Conservation (phyloP, 768 basidiomycete species). For the Serendipita indica region DNA sequence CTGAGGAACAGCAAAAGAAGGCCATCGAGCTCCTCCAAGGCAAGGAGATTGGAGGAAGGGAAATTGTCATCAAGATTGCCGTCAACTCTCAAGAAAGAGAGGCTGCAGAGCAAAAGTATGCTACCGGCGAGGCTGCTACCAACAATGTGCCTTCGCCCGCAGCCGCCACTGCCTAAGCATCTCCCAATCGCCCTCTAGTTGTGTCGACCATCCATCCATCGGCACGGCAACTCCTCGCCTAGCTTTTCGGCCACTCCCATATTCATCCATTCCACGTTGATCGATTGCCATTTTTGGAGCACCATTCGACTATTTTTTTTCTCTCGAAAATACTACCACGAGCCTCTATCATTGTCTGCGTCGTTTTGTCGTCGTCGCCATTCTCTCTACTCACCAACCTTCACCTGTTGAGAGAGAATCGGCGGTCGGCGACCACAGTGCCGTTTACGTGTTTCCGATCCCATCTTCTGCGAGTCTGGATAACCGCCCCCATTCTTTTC, state of each 20-base stretch:
- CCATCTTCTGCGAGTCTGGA: not conserved
- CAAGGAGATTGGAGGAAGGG: slow-evolving; percentile 72
- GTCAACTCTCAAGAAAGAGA: slow-evolving; percentile 60
- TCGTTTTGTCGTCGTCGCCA: not conserved
- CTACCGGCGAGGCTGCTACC: slow-evolving; percentile 15
- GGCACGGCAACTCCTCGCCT: slow-evolving; percentile 12
- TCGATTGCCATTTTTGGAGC: not conserved
- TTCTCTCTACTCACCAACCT: not conserved
- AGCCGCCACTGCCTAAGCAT: slow-evolving; percentile 21
- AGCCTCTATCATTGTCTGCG: not conserved
- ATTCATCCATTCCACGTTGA: not conserved
- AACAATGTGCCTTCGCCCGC: slow-evolving; percentile 19
- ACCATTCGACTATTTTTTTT: not conserved
- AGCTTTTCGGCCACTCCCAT: not conserved
- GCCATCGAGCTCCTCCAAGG: slow-evolving; percentile 77
- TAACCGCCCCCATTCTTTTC: not conserved
- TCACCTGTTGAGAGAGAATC: not conserved
- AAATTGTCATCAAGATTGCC: slow-evolving; percentile 88
- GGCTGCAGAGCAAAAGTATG: slow-evolving; percentile 19
- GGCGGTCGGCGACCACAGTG: not conserved
- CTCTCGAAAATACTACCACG: not conserved
- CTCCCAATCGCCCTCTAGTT: slow-evolving; percentile 8
- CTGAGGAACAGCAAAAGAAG: slow-evolving; percentile 78
- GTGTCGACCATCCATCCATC: slow-evolving; percentile 14
- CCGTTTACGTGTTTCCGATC: not conserved